These are phyloP conservation scores for Phytophthora sansomeana DNA, from an alignment of 352 stramenopile genomes.

Conservation along the genomic window DNA sequence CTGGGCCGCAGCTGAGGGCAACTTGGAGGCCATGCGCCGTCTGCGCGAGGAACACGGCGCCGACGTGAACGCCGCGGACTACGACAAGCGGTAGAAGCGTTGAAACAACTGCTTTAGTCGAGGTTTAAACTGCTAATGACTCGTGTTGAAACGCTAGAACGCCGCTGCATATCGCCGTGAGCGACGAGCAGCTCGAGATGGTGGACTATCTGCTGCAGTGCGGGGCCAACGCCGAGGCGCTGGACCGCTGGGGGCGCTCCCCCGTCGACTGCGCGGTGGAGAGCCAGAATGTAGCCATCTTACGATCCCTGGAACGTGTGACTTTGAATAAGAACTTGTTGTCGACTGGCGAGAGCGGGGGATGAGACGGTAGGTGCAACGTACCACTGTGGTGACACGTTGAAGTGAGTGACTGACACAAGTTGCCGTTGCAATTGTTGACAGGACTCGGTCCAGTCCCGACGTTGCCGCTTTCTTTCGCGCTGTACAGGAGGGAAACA, in stretches of 20 bases:
- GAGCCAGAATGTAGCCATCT: conserved; percentile 51
- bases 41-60: conserved; percentile 66
- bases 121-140: no score
- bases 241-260: conserved; percentile 78
- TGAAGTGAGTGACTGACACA: conserved; percentile 10
- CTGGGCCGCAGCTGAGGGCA: conserved; percentile 73
- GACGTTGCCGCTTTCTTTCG: conserved; percentile 63
- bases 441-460: conserved; percentile 41
- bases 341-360: conserved; percentile 11
- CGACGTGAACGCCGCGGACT: conserved; percentile 80
- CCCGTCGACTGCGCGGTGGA: conserved; percentile 77
- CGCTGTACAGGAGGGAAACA: conserved; percentile 69
- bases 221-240: conserved; percentile 55
- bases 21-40: conserved; percentile 66
- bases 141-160: conserved; percentile 44
- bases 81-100: conserved; percentile 68
- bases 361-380: conserved; percentile 29
- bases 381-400: conserved; percentile 12
- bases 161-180: conserved; percentile 80
- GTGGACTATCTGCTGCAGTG: conserved; percentile 71
- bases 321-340: conserved; percentile 8
- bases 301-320: conserved; percentile 56
- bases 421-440: conserved; percentile 2
- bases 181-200: conserved; percentile 62
- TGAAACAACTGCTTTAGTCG: no score